Evolutionary conservation across 805 yeast genomes (phyloP).

Genomic region (Pichia pseudocactophila): DNA sequence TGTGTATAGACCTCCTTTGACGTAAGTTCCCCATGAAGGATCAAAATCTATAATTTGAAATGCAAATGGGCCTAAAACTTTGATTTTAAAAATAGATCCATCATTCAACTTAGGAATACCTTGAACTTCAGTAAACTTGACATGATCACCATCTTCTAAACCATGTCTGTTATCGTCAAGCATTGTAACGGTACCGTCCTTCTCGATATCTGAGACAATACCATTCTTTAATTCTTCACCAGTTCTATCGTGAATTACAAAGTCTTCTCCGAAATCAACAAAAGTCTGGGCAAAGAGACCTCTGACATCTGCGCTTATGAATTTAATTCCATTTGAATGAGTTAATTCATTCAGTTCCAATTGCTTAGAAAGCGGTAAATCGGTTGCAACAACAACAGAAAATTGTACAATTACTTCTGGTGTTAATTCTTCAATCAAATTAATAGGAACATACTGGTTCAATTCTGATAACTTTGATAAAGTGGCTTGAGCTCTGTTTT

Average conservation of each 20-base stretch:
- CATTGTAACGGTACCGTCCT: conserved; percentile 86
- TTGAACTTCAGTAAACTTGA: conserved; percentile 76
- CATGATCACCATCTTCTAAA: conserved; percentile 83
- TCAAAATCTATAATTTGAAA: conserved; percentile 57
- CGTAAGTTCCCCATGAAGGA: conserved; percentile 50
- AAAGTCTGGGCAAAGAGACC: conserved; percentile 87
- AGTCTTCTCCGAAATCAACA: conserved; percentile 81
- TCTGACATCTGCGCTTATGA: conserved; percentile 70
- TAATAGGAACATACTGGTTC: conserved; percentile 83
- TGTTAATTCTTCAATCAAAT: conserved; percentile 48
- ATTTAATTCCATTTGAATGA: conserved; percentile 65
- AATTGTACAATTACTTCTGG: conserved; percentile 46
- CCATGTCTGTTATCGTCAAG: conserved; percentile 91
- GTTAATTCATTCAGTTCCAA: conserved; percentile 66
- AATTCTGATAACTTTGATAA: conserved; percentile 65
- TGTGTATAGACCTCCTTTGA: conserved; percentile 81
- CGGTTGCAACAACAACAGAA: conserved; percentile 84
- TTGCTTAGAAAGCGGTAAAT: conserved; percentile 62
- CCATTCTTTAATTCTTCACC: conserved; percentile 93
- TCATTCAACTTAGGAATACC: conserved; percentile 71
- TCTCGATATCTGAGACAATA: conserved; percentile 80
- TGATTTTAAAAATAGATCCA: conserved; percentile 64
- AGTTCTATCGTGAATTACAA: conserved; percentile 72
- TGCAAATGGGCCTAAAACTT: conserved; percentile 92
- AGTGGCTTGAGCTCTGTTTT: conserved; percentile 66